These are phyloP conservation scores for Neurospora discreta DNA, from an alignment of 495 filamentous ascomycete genomes.

Conservation along the genomic window DNA sequence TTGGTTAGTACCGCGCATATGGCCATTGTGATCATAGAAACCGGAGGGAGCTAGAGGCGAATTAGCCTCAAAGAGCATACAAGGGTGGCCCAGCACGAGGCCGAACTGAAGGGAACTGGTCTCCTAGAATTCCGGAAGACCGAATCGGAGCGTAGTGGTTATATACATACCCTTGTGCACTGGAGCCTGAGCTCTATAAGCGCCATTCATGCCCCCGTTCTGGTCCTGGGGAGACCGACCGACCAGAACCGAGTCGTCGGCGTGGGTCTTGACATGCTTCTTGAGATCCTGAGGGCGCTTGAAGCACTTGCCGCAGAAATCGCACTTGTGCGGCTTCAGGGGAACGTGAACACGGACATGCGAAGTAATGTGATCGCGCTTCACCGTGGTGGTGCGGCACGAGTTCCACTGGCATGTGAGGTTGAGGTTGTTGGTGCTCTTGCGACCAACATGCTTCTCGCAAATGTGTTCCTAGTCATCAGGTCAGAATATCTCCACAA, in stretches of 20 bases:
- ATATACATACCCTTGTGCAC: slow-evolving; percentile 43
- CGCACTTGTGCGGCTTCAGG: slow-evolving; percentile 95
- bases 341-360: slow-evolving; percentile 98
- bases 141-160: background rate
- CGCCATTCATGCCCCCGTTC: slow-evolving; percentile 50
- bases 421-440: slow-evolving; percentile 98
- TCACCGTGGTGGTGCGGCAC: slow-evolving; percentile 93
- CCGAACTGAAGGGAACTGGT: background rate
- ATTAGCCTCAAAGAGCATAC: slow-evolving; percentile 28
- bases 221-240: slow-evolving; percentile 60
- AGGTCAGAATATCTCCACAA: background rate
- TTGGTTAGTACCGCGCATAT: slow-evolving; percentile 42
- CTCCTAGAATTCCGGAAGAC: background rate
- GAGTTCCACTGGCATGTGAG: slow-evolving; percentile 94
- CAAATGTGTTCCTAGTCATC: slow-evolving; percentile 81
- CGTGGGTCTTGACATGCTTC: slow-evolving; percentile 99
- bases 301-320: slow-evolving; percentile 97
- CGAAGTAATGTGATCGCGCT: slow-evolving; percentile 98
- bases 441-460: slow-evolving; percentile 95
- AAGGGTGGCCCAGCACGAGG: background rate
- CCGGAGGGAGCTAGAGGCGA: slow-evolving; percentile 38
- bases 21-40: slow-evolving; percentile 49
- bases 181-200: slow-evolving; percentile 32
- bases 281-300: slow-evolving; percentile 98
- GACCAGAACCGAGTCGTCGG: slow-evolving; percentile 84